phyloP scores from a whole-genome alignment of 2,329 filamentous ascomycete species.

The Rosellinia necatrix region DNA sequence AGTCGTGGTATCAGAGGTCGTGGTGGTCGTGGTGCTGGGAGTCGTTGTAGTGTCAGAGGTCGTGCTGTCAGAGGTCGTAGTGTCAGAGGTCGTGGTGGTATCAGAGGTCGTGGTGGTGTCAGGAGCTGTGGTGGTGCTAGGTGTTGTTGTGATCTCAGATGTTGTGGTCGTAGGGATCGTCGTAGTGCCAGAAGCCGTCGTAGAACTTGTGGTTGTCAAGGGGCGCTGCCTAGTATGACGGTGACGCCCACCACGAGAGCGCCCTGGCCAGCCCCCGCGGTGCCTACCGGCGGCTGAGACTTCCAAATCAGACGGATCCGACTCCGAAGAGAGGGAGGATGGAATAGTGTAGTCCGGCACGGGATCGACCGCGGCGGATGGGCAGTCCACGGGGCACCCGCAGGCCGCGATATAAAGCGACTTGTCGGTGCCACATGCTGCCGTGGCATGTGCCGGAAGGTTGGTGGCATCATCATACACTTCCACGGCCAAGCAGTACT shows the following conservation, averaged over 20 bases:
- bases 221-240: no score
- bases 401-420: constrained; percentile 32
- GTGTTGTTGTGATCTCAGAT: no score
- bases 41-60: constrained; percentile 4
- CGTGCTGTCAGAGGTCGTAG: not conserved
- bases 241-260: no score
- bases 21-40: not conserved
- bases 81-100: not conserved
- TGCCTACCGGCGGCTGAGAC: no score
- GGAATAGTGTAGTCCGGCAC: not conserved
- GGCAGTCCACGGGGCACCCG: constrained; percentile 25
- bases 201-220: no score
- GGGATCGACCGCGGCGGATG: not conserved
- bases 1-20: not conserved
- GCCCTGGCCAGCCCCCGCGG: no score
- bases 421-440: constrained; percentile 32
- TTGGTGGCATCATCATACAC: constrained; percentile 31
- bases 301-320: no score
- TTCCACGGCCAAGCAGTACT: constrained; percentile 33
- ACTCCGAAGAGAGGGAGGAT: constrained; percentile 10
- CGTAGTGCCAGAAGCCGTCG: no score
- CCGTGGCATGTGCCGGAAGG: constrained; percentile 33
- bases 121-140: no score
- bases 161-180: constrained; percentile 6
- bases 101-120: no score